phyloP scores from a whole-genome alignment of 805 yeast genomes.

The Teunomyces kruisii region DNA sequence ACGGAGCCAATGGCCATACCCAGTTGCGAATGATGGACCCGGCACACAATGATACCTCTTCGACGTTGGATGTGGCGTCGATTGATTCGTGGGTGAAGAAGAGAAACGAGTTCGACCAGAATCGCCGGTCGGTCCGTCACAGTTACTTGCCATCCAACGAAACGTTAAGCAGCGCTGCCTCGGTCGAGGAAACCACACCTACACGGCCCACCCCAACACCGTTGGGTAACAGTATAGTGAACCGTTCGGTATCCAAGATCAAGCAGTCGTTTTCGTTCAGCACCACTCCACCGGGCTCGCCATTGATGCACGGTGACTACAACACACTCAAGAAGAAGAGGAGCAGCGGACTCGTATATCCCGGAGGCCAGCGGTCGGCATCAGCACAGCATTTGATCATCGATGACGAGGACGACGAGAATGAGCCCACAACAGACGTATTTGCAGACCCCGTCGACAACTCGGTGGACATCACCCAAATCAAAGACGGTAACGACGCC shows the following conservation, averaged over 20 bases:
- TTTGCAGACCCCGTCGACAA: slow-evolving; percentile 1
- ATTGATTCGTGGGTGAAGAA: slow-evolving; percentile 55
- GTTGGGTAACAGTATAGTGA: slow-evolving; percentile 5
- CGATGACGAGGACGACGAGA: background rate
- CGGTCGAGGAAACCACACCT: background rate
- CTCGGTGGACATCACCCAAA: slow-evolving; percentile 6
- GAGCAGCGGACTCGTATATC: background rate
- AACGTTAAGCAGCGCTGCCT: slow-evolving; percentile 11
- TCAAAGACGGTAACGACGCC: background rate
- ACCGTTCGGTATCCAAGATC: slow-evolving; percentile 18
- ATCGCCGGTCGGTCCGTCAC: slow-evolving; percentile 17
- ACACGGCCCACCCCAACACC: slow-evolving; percentile 1
- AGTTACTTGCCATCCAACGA: slow-evolving; percentile 34
- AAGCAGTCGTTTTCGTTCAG: slow-evolving; percentile 24
- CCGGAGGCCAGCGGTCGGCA: background rate
- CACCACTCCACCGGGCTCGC: slow-evolving; percentile 21
- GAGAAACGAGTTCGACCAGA: slow-evolving; percentile 44
- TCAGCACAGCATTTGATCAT: background rate
- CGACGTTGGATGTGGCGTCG: slow-evolving; percentile 47
- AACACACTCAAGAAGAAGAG: slow-evolving; percentile 1
- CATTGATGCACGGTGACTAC: slow-evolving; percentile 8
- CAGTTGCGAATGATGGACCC: slow-evolving; percentile 1
- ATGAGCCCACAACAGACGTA: background rate
- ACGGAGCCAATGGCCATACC: background rate
- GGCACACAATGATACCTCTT: slow-evolving; percentile 29